Percentiles rank a stretch among this genome's conserved stretches.
Evolutionary conservation across 192 early-diverging fungal genomes (phyloP).

Genomic region (Coemansia javaensis): DNA sequence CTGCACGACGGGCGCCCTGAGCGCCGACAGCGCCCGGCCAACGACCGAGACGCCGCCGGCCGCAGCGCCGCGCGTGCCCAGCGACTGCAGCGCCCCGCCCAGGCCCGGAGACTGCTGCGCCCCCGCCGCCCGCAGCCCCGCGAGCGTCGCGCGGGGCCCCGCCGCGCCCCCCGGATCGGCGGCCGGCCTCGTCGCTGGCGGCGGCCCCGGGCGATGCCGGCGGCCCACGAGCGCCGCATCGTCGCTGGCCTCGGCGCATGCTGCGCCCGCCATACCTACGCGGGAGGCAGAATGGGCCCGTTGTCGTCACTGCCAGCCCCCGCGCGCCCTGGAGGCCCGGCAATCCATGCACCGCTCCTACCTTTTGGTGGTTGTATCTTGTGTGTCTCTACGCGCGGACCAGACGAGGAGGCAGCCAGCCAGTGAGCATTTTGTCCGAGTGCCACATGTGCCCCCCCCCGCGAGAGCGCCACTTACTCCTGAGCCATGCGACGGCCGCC

Average conservation of each 20-base stretch:
- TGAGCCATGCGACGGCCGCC: slow-evolving; percentile 60
- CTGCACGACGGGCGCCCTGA: slow-evolving; percentile 7
- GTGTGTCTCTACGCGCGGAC: slow-evolving; percentile 34
- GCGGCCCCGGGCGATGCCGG: too few relatives aligned
- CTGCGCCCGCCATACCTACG: slow-evolving; percentile 4
- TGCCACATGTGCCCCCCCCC: too few relatives aligned
- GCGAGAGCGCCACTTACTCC: slow-evolving; percentile 53
- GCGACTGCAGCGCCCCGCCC: slow-evolving; percentile 9
- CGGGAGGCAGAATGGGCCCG: too few relatives aligned
- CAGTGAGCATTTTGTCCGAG: too few relatives aligned
- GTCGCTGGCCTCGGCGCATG: neutral
- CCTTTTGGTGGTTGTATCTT: slow-evolving; percentile 37
- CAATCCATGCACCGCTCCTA: neutral
- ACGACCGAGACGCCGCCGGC: slow-evolving; percentile 14
- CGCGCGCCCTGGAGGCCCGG: too few relatives aligned
- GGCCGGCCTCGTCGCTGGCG: too few relatives aligned
- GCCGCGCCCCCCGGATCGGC: too few relatives aligned
- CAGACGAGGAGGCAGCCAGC: too few relatives aligned
- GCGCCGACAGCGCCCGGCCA: slow-evolving; percentile 37
- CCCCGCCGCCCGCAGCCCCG: slow-evolving; percentile 2
- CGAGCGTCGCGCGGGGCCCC: too few relatives aligned
- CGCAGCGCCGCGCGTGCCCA: slow-evolving; percentile 5
- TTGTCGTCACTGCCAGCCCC: too few relatives aligned
- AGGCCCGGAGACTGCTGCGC: neutral
- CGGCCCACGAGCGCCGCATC: too few relatives aligned